Conservation (phyloP, 495 filamentous ascomycete species). For the Aspergillus affinis region DNA sequence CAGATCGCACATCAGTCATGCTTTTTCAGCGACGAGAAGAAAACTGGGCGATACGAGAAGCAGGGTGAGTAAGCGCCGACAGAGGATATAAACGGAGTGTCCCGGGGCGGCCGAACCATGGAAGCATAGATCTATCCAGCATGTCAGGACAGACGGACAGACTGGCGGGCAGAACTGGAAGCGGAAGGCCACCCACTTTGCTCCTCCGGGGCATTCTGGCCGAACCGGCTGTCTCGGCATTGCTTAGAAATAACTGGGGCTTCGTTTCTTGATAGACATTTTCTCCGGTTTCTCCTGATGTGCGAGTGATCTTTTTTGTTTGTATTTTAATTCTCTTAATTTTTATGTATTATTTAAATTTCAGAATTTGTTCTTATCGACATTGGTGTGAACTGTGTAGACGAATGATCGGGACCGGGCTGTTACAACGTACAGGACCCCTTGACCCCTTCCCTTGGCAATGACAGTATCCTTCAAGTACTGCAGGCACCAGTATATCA, state of each 20-base stretch:
- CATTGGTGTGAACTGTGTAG: neutral
- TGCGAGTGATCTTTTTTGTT: neutral
- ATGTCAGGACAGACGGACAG: constrained; percentile 10
- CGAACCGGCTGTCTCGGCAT: constrained; percentile 18
- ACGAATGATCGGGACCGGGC: neutral
- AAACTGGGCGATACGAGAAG: neutral
- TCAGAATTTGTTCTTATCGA: neutral
- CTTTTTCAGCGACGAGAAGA: constrained; percentile 3
- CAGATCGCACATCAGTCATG: constrained; percentile 20
- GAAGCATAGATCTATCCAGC: constrained; percentile 18
- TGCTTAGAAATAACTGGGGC: constrained; percentile 3
- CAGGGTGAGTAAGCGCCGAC: constrained; percentile 1
- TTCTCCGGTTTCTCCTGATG: neutral
- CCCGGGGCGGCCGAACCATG: constrained; percentile 11
- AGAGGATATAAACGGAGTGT: neutral
- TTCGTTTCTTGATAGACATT: no score
- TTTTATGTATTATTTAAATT: neutral
- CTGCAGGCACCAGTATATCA: no score
- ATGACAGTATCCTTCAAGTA: no score
- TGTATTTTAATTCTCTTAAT: neutral
- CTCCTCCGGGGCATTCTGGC: constrained; percentile 8
- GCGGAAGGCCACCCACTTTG: constrained; percentile 18
- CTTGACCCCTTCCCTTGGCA: no score
- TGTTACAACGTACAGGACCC: neutral
- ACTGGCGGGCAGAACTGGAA: constrained; percentile 15